Evolutionary conservation across 192 early-diverging fungal genomes (phyloP), one percentile per base, ranked within the genome.

Genomic region (Linnemannia zychae): DNA sequence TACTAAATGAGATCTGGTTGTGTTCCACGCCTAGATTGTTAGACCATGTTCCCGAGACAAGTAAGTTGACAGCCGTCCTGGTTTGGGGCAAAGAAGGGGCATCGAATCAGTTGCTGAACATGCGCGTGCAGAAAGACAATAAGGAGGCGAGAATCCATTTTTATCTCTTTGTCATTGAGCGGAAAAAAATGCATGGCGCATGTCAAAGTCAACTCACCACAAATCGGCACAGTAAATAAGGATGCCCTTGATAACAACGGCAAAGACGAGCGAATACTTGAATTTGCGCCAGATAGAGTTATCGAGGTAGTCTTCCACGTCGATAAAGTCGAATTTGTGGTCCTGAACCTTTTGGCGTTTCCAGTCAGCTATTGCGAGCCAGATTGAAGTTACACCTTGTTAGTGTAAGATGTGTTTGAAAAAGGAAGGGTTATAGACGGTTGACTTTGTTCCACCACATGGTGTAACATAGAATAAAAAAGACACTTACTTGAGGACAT

Each of bases 311-410:
- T 96, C 94, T 24, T 96, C 92, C 49, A 96, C 89, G 78, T 97
- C 95, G 40, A 97, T 90, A 83, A 93, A 95, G 89, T 96, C 96
- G 80, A 97, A 97, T 82, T 96, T 96, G 89, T 97, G 95, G 88
- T 96, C 96, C 74, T 89, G 74, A 49, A 95, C 92, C 72, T 92
- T 90, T 76, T 95, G 94, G 69, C 95, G 88, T 90, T 94, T 95
- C 95, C 96, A 96, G 65, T 94, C 93, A 33, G 90, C 90, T 85
- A 81, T 72, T 44, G 40, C 4, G 40, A 9, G n/a, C n/a, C n/a
- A n/a, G n/a, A n/a, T n/a, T n/a, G n/a, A n/a, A n/a, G n/a, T n/a
- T n/a, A n/a, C n/a, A n/a, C n/a, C n/a, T n/a, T n/a, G n/a, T n/a
- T n/a, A n/a, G 40, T 44, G 40, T 44, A 44, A 9, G 40, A 9